Evolutionary conservation across 176 grass and related monocot genomes (phyloP), one percentile per base, ranked within the genome.

Genomic region (Musa troglodytarum): DNA sequence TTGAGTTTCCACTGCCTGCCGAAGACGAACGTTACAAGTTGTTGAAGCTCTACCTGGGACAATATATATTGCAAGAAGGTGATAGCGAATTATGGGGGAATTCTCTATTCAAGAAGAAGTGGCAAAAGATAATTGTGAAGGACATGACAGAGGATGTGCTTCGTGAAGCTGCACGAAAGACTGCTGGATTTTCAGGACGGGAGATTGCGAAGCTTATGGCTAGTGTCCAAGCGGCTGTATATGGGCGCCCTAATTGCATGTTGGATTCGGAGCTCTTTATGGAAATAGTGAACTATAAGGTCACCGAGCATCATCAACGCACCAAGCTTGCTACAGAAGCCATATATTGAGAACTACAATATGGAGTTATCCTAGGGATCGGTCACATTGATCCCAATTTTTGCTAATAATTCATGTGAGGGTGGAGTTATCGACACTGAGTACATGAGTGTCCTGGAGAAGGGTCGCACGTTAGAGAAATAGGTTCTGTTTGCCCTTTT

Each of bases 201-300:
- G 96, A 99, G 76, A 92, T 99, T 74, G 84, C 91, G 1, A 95
- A 95, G 82, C 86, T 99, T 54, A 82, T 95, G 76, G 96, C 91
- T 7, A 86, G 91, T 59, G 80, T 95, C 54, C 90, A 89, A 77
- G 96, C 96, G 68, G 88, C 96, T 51, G 96, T 99, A 52, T 99
- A 94, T 52, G 85, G 88, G 8, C 82, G 78, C 9, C 86, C 84
- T 15, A 91, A 95, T 82, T 92, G 96, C 51, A 29, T 81, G 19
- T 85, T 99, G 84, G 87, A 95, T 69, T 64, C 80, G 0, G 86
- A 89, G 50, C 78, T 94, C 23, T 91, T 94, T 50, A 81, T 43
- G 9, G 88, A 99, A 81, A 76, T 99, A 19, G 77, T 99, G 66
- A 81, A 89, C 50, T 99, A 99, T 75, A 99, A 99, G 68, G 72